Conservation (phyloP, 1,284 basidiomycete genomes). For the Trichosporon sp. region DNA sequence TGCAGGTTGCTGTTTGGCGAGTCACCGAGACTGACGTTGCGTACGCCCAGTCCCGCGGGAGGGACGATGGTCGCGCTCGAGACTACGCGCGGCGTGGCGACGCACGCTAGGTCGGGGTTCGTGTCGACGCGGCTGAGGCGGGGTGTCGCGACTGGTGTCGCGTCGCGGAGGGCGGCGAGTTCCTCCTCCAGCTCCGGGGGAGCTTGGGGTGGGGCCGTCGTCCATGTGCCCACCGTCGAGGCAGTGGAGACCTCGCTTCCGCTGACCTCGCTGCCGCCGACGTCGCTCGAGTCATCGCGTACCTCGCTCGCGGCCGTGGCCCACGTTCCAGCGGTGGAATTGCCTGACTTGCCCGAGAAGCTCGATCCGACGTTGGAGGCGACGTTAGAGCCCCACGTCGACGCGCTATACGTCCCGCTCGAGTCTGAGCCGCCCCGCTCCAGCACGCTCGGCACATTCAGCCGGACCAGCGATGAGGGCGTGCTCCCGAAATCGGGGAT, state of each 20-base stretch:
- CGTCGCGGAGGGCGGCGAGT: not conserved
- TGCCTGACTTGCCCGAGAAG: not conserved
- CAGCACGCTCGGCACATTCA: slow-evolving; percentile 12
- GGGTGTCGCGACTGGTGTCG: not conserved
- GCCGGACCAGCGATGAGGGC: not conserved
- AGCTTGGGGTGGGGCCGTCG: not conserved
- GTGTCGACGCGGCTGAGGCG: slow-evolving; percentile 8
- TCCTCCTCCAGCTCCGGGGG: slow-evolving; percentile 15
- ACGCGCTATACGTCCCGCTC: slow-evolving; percentile 1
- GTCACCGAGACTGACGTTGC: not conserved
- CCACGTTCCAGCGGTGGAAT: not conserved
- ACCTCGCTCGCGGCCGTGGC: not conserved
- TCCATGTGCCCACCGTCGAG: not conserved
- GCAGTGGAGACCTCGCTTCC: not conserved
- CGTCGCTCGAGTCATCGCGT: not conserved
- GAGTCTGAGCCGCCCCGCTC: slow-evolving; percentile 8
- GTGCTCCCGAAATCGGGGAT: slow-evolving; percentile 14
- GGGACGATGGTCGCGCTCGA: not conserved
- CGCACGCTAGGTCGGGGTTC: slow-evolving; percentile 8
- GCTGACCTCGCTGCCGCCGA: not conserved
- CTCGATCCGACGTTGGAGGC: not conserved
- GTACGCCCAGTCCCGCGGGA: not conserved
- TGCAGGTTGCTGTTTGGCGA: not conserved
- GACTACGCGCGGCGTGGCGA: not conserved
- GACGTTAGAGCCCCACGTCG: slow-evolving; percentile 7